Evolutionary conservation across 1,284 basidiomycete genomes (phyloP).

Genomic region (Irpex sp.): DNA sequence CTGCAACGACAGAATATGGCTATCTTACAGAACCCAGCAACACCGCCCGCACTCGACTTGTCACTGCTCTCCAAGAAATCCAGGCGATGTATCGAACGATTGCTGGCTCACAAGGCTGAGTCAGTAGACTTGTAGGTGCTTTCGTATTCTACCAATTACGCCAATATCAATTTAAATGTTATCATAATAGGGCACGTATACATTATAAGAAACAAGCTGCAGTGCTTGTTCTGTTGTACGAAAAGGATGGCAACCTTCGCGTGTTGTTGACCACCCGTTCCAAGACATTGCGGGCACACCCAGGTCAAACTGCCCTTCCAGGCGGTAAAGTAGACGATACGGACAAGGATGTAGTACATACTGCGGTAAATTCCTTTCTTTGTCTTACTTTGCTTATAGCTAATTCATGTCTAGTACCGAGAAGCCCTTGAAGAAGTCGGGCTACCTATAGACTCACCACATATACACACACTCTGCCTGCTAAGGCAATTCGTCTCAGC

Average conservation of each 20-base stretch:
- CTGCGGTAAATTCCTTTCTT: constrained; percentile 56
- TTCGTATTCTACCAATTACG: constrained; percentile 5
- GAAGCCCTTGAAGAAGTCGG: constrained; percentile 84
- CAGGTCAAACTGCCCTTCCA: constrained; percentile 79
- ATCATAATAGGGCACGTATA: constrained; percentile 40
- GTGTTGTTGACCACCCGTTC: constrained; percentile 85
- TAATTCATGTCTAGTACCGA: constrained; percentile 46
- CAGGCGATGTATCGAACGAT: constrained; percentile 31
- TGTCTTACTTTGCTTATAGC: background rate
- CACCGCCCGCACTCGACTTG: background rate
- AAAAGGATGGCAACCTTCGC: constrained; percentile 58
- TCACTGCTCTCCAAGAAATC: constrained; percentile 17
- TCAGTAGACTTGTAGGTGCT: constrained; percentile 50
- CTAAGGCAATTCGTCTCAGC: constrained; percentile 74
- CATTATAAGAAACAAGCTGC: constrained; percentile 56
- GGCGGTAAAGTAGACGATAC: constrained; percentile 77
- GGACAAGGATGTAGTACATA: constrained; percentile 60
- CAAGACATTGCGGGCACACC: constrained; percentile 71
- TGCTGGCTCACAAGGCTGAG: constrained; percentile 36
- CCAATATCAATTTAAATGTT: background rate
- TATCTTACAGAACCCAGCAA: background rate
- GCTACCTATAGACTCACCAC: constrained; percentile 54
- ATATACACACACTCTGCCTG: constrained; percentile 60
- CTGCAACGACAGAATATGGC: background rate
- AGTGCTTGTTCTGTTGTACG: constrained; percentile 77